A percentile compares a stretch with the other conserved stretches of the same genome.
phyloP scores from a whole-genome alignment of 2,329 filamentous ascomycete genomes.

The Aureobasidium leucospermi region DNA sequence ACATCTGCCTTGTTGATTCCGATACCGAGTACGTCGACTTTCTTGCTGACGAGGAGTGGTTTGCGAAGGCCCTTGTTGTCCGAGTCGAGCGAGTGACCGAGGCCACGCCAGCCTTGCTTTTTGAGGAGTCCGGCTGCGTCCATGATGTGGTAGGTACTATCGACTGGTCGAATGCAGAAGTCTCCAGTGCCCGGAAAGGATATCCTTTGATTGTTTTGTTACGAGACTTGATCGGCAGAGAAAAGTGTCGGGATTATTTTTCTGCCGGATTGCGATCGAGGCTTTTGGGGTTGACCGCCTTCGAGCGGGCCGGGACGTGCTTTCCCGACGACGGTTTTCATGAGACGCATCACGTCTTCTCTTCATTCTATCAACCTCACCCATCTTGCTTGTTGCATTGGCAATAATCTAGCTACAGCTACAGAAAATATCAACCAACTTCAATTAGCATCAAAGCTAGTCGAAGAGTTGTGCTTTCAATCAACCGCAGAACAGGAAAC shows the following conservation, averaged over 20 bases:
- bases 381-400: no score
- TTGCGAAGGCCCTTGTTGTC: conserved; percentile 69
- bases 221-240: background rate
- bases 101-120: conserved; percentile 82
- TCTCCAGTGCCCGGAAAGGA: background rate
- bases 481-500: no score
- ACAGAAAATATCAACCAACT: no score
- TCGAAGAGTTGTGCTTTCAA: no score
- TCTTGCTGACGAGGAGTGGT: conserved; percentile 75
- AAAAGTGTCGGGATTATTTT: conserved; percentile 7
- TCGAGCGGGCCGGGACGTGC: background rate
- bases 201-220: background rate
- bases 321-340: background rate
- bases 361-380: background rate
- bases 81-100: conserved; percentile 77
- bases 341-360: background rate
- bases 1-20: conserved; percentile 63
- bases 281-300: conserved; percentile 1
- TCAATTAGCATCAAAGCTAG: no score
- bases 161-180: no score
- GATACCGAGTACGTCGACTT: conserved; percentile 72
- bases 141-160: conserved; percentile 45
- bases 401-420: no score
- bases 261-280: background rate
- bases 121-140: conserved; percentile 76